These are phyloP conservation scores for Cetradonia linearis DNA, from an alignment of 495 filamentous ascomycete genomes.

Conservation along the genomic window DNA sequence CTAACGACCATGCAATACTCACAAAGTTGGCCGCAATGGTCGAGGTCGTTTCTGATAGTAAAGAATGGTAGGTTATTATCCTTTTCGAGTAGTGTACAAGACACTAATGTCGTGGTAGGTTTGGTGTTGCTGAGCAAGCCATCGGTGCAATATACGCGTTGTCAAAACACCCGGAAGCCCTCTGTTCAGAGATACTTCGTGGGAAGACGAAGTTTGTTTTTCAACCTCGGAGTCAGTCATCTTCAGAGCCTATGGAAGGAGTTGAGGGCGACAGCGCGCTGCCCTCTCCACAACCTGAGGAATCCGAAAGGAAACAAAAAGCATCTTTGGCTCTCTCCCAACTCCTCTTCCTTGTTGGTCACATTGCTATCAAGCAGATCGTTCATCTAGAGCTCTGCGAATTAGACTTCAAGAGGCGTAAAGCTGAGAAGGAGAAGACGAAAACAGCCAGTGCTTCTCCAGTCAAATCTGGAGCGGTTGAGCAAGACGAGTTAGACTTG, in stretches of 20 bases:
- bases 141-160: conserved; percentile 93
- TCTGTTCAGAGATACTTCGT: conserved; percentile 86
- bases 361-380: conserved; percentile 97
- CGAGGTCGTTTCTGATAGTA: conserved; percentile 74
- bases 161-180: conserved; percentile 83
- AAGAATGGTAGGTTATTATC: conserved; percentile 65
- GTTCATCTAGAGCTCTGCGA: conserved; percentile 98
- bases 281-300: conserved; percentile 29
- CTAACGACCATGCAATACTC: conserved; percentile 85
- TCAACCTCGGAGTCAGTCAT: conserved; percentile 30
- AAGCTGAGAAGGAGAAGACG: conserved; percentile 86
- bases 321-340: conserved; percentile 72
- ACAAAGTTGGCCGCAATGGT: conserved; percentile 69
- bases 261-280: conserved; percentile 31
- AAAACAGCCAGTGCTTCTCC: conserved; percentile 45
- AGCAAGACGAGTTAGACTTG: conserved; percentile 77
- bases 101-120: conserved; percentile 27
- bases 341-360: conserved; percentile 88
- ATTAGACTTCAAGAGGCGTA: conserved; percentile 91
- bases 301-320: conserved; percentile 40
- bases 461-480: conserved; percentile 32
- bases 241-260: conserved; percentile 26
- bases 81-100: background rate
- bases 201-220: conserved; percentile 83
- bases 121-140: conserved; percentile 91